Base-by-base conservation (phyloP, 495 filamentous ascomycete species). In the Hypoxylon perforatum region DNA sequence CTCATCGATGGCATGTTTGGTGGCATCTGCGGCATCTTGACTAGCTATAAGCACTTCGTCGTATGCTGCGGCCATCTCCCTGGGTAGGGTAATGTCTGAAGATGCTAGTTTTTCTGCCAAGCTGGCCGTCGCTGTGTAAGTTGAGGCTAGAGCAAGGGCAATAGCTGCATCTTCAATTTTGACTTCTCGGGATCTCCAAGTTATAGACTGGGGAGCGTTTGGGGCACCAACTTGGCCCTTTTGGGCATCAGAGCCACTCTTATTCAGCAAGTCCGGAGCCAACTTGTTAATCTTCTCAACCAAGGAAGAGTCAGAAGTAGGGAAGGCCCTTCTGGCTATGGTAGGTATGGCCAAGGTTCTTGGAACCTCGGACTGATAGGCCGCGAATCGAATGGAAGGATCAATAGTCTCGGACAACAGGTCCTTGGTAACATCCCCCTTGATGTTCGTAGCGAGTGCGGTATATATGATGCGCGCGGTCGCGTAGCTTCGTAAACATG, bases 91-190 rank as follows among this genome's bases (percentile, higher is more conserved):
- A 17, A 81, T 77, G 4, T 80, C 77, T 10, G 86, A 80, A 22
- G 89, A 85, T 25, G 86, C 81, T 41, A 96, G 75, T 38, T 88
- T 88, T 59, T 89, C 84, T 6, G 87, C 63, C 38, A 91, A 76
- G 11, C 75, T 65, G 22, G 76, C 75, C 49, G 83, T 87, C 18
- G 87, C 89, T 18, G 78, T 75, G 18, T 82, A 78, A 6, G 88
- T 85, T 0, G 82, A 76, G 3, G 82, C 84, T 53, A 91, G 80
- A n/a, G 89, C 84, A 36, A 86, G 80, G 2, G 90, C 93, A 55
- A 97, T 97, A n/a, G 92, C 88, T 18, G 94, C 94, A 74, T 98
- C 94, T 57, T 96, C 93, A 39, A 99, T 87, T 62, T 89, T 85
- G 6, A 97, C 93, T 45, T 88, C 91, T n/a, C 92, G 86, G 5